Evolutionary conservation across 2,329 filamentous ascomycete species (phyloP), one percentile per base, ranked within the genome.

Genomic region (Exophiala viscosa): DNA sequence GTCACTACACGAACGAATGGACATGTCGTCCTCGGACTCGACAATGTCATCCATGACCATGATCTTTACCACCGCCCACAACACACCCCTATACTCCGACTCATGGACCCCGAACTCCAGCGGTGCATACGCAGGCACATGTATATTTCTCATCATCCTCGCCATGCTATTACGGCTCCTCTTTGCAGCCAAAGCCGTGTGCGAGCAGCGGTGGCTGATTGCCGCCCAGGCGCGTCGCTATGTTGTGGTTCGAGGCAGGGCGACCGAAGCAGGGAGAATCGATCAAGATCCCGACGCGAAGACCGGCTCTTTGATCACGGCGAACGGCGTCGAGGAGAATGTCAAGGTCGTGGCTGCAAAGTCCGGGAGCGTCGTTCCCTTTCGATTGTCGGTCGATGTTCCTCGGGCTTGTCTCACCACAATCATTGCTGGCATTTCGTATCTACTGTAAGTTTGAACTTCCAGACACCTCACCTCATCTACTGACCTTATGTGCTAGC

Each of bases 81-180:
- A 67, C 50, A 88, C 85, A 1, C 76, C 85, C 2, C 76, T 90
- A 41, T 89, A 78, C 73, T 85, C 88, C 13, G 68, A 72, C 17
- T 68, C 76, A 47, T 97, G 91, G 90, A 86, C 87, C 2, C 92
- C 92, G 4, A 71, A 67, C 23, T 84, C 74, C 33, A 74, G 78
- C 5, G 89, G 86, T 62, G 74, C 79, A 54, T 97, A 96, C 70
- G 90, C 89, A 1, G 92, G 84, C 50, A 95, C 90, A 23, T 95
- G 18, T 13, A 88, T 96, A 69, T 96, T 96, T 73, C 80, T 96
- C 54, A 84, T 96, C 67, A 62, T 87, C 40, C 83, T 97, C 46
- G 85, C 84, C 55, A 76, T 85, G 55, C 65, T 86, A 51, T 84
- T 86, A 65, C 87, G 91, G 47, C 72, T 76, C 15, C 76, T 96